A percentile compares a stretch with the other conserved stretches of the same genome.
These are phyloP conservation scores for Calonectria pauciramosa DNA, from an alignment of 2,329 filamentous ascomycete species.

Conservation along the genomic window DNA sequence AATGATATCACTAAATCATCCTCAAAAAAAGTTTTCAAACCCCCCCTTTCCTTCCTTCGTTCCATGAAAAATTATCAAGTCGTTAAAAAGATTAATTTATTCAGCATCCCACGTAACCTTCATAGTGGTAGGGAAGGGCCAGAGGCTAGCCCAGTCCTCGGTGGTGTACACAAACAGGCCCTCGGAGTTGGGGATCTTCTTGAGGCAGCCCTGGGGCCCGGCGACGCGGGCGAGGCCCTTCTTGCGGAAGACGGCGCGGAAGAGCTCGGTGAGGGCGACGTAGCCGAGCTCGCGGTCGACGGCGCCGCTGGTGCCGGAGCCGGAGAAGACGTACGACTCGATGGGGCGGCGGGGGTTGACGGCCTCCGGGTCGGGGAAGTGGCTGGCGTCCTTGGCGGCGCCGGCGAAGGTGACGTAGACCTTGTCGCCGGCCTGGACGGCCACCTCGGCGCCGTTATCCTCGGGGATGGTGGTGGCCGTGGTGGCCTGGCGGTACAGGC, in stretches of 20 bases:
- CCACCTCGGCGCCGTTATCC: slow-evolving; percentile 65
- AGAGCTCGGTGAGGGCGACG: slow-evolving; percentile 75
- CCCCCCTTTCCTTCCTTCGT: not conserved
- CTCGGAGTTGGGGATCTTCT: slow-evolving; percentile 70
- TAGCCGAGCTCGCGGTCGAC: slow-evolving; percentile 73
- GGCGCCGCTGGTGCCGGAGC: slow-evolving; percentile 72
- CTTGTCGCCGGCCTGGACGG: slow-evolving; percentile 68
- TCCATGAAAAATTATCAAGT: not conserved
- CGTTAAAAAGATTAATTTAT: slow-evolving; percentile 19
- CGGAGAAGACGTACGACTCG: slow-evolving; percentile 75
- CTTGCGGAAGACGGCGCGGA: slow-evolving; percentile 74
- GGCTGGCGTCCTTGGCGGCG: slow-evolving; percentile 67
- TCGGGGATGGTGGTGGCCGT: slow-evolving; percentile 60
- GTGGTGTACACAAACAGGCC: slow-evolving; percentile 74
- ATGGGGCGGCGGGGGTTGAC: slow-evolving; percentile 75
- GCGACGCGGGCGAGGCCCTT: slow-evolving; percentile 72
- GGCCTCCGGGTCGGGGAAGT: slow-evolving; percentile 72
- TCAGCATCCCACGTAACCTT: slow-evolving; percentile 65
- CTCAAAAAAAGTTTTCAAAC: not conserved
- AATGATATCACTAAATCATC: slow-evolving; percentile 11
- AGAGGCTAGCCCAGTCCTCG: slow-evolving; percentile 71
- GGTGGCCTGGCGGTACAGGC: slow-evolving; percentile 70
- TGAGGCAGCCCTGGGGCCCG: slow-evolving; percentile 76
- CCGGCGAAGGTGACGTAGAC: slow-evolving; percentile 74
- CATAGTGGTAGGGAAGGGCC: slow-evolving; percentile 66